Base-by-base conservation (phyloP, 1,284 basidiomycete species). In the Apiotrichum siamense region DNA sequence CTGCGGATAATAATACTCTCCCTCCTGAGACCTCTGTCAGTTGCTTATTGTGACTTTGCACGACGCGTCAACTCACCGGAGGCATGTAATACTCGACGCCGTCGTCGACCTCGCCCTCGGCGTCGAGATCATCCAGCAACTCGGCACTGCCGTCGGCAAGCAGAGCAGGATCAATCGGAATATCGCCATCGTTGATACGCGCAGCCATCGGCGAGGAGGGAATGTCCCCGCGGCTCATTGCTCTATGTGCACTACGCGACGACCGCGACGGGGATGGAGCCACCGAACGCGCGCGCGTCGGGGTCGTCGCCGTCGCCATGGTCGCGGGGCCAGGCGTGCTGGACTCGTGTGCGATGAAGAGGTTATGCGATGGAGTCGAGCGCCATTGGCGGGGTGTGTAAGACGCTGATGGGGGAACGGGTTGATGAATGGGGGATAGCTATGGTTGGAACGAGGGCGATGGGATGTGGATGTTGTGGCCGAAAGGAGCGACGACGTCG, bases 21-120 rank as follows among this genome's bases (percentile, higher is more conserved):
- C 46, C 3, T 50, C 32, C 50, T 56, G 44, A 11, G 24, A n/a
- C n/a, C 15, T 11, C 3, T 20, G 52, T 54, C 41, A 54, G 52
- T n/a, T n/a, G n/a, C n/a, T n/a, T n/a, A n/a, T n/a, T n/a, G n/a
- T n/a, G n/a, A n/a, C 6, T 21, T n/a, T 24, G 24, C 17, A 40
- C 24, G 7, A 25, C 13, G 32, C 24, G 33, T 35, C 31, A 23
- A 57, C 55, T n/a, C 37, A 57, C 56, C 26, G 56, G 56, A 15
- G n/a, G n/a, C n/a, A 54, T 23, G 12, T 57, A 57, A 44, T 57
- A 57, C 27, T 52, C 56, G 13, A 57, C 56, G 5, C 56, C 56
- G 36, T 57, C 56, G 24, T 57, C 56, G 7, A 49, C 56, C 32
- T 57, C 56, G 24, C 56, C 56, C 32, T 57, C 56, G 20, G 56